Base-by-base conservation (phyloP, 306 rosid genomes). In the Lupinus albus region DNA sequence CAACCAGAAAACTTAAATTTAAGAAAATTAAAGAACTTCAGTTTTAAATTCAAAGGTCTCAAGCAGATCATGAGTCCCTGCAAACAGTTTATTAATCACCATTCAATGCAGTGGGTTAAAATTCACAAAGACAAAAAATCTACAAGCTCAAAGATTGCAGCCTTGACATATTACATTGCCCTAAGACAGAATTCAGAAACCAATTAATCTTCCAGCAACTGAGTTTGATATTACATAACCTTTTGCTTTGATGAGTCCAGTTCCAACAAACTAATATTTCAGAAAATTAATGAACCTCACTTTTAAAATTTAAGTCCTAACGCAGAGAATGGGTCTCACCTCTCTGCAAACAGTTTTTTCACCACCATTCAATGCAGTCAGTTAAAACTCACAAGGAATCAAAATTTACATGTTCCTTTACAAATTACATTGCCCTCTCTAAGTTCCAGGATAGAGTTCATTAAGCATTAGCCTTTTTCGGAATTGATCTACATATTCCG, bases 181-280 rank as follows among this genome's bases (percentile, higher is more conserved):
- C 44, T 38, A 36, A 9, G 44, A 38, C 11, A 38, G 12, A 38
- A 12, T 9, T 38, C 12, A 38, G 44, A 41, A 41, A 41, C 44
- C 44, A 38, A 38, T 38, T 38, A 38, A 2, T 9, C 44, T 38
- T 38, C 8, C 1, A 2, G 44, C 11, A 38, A 9, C 8, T 8
- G 11, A 38, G 44, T 12, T 38, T 41, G 1, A 41, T 41, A 41
- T 41, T 41, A 41, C 13, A 41, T 11, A 41, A 54, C 3, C 41
- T 54, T 38, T 20, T 63, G 49, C 61, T 63, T 17, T 42, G 36
- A 61, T 21, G 51, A 16, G 56, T 49, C 62, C 65, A 72, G 58
- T 10, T 25, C 61, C 8, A 36, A 15, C 20, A 44, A 57, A 64
- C 7, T 39, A 16, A 17, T 55, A 73, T 49, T 28, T 67, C 47